A percentile compares a stretch with the other conserved stretches of the same genome.
phyloP scores from a whole-genome alignment of 148 eudicot species.

The Persicaria maculosa region DNA sequence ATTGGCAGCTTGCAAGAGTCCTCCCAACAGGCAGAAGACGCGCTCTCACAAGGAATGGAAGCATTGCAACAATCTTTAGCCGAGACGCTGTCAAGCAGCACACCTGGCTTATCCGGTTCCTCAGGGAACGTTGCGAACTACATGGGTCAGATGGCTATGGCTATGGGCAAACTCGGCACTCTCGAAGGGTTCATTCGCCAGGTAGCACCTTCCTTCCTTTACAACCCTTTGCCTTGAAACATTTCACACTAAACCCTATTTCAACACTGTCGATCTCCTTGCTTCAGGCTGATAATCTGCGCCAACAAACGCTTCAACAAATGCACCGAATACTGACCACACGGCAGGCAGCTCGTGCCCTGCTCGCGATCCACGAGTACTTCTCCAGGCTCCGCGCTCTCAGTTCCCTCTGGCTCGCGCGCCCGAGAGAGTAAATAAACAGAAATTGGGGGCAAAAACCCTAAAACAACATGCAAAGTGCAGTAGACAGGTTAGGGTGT shows the following conservation, averaged over 20 bases:
- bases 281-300: slow-evolving; percentile 39
- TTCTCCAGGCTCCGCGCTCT: slow-evolving; percentile 48
- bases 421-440: slow-evolving; percentile 36
- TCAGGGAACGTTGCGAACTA: slow-evolving; percentile 52
- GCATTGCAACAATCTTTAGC: slow-evolving; percentile 49
- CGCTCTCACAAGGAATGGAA: slow-evolving; percentile 52
- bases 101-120: slow-evolving; percentile 44
- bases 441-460: background rate
- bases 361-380: slow-evolving; percentile 44
- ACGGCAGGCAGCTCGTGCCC: slow-evolving; percentile 45
- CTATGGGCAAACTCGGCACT: slow-evolving; percentile 56
- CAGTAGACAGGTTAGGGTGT: slow-evolving; percentile 13
- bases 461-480: slow-evolving; percentile 3
- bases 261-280: background rate
- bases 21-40: slow-evolving; percentile 55
- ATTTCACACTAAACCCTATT: background rate
- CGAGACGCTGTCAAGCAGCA: slow-evolving; percentile 44
- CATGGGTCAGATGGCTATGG: slow-evolving; percentile 62
- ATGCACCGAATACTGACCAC: slow-evolving; percentile 40
- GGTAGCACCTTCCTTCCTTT: slow-evolving; percentile 18
- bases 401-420: slow-evolving; percentile 52
- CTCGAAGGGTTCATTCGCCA: slow-evolving; percentile 54
- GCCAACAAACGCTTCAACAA: slow-evolving; percentile 47
- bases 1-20: slow-evolving; percentile 43
- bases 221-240: background rate